These are phyloP conservation scores for Tilletia caries DNA, from an alignment of 1,284 basidiomycete genomes.

Conservation along the genomic window DNA sequence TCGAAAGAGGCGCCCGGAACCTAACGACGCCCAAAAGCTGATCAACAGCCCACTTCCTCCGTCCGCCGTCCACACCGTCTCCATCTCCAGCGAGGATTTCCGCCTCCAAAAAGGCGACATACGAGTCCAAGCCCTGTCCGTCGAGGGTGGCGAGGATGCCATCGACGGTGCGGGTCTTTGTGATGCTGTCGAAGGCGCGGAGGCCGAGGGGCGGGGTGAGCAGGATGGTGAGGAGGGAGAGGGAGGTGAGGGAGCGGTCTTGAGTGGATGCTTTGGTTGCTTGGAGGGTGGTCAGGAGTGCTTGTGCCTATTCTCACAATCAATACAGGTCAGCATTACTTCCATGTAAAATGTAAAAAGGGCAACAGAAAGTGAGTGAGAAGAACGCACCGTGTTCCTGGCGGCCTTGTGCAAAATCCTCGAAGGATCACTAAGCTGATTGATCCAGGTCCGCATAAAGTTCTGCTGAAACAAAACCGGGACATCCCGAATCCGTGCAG, in stretches of 20 bases:
- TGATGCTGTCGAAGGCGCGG: slow-evolving; percentile 84
- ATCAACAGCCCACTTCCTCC: slow-evolving; percentile 73
- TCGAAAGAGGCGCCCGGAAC: neutral
- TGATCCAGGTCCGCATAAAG: slow-evolving; percentile 95
- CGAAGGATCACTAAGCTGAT: slow-evolving; percentile 82
- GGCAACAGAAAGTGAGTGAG: too few relatives aligned
- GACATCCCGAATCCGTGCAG: slow-evolving; percentile 59
- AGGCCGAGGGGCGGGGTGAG: slow-evolving; percentile 82
- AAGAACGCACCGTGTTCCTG: slow-evolving; percentile 56
- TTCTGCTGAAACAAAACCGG: slow-evolving; percentile 89
- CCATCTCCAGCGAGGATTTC: slow-evolving; percentile 23
- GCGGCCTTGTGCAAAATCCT: slow-evolving; percentile 85
- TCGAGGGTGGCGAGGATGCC: slow-evolving; percentile 75
- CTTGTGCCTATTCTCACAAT: slow-evolving; percentile 1
- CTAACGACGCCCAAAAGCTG: slow-evolving; percentile 76
- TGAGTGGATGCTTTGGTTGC: neutral
- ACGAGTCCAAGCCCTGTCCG: slow-evolving; percentile 70
- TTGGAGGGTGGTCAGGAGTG: slow-evolving; percentile 2
- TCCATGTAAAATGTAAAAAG: too few relatives aligned
- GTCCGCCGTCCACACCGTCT: slow-evolving; percentile 3
- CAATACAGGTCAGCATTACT: neutral
- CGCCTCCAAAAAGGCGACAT: slow-evolving; percentile 68
- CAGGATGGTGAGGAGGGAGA: slow-evolving; percentile 56
- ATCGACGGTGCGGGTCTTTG: slow-evolving; percentile 89
- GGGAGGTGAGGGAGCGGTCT: neutral